These are phyloP conservation scores for Colletotrichum shisoi DNA, from an alignment of 2,329 filamentous ascomycete species.

Conservation along the genomic window DNA sequence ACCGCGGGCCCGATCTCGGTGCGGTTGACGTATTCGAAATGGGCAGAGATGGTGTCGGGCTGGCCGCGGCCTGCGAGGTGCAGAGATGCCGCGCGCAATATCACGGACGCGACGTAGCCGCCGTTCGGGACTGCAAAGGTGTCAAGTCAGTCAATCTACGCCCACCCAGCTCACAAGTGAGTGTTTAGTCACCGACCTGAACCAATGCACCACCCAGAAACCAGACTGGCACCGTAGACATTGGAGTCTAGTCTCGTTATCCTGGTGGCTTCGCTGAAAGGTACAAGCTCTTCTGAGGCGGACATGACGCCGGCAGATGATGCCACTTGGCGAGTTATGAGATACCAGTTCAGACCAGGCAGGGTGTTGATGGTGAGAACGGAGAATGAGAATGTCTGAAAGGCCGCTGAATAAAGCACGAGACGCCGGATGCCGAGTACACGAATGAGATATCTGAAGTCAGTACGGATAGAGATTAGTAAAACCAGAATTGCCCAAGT, in stretches of 20 bases:
- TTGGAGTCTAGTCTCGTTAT: constrained; percentile 41
- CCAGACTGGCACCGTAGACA: constrained; percentile 42
- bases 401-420: too few species aligned
- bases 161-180: not conserved
- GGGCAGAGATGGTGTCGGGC: constrained; percentile 50
- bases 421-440: too few species aligned
- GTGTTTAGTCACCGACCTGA: constrained; percentile 32
- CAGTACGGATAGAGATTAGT: not conserved
- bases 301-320: not conserved
- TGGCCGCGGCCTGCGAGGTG: constrained; percentile 50
- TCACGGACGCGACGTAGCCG: constrained; percentile 55
- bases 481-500: not conserved
- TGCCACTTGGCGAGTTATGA: not conserved
- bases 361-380: too few species aligned
- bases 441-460: not conserved
- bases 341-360: not conserved
- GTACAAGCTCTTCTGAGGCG: constrained; percentile 25
- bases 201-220: constrained; percentile 43
- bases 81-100: constrained; percentile 49
- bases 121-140: constrained; percentile 53
- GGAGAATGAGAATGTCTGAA: not conserved
- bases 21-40: constrained; percentile 54
- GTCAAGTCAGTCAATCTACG: constrained; percentile 17
- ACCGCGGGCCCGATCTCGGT: constrained; percentile 50
- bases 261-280: constrained; percentile 41